Base-by-base conservation (phyloP, 345 rosid species). In the Populus nigra region DNA sequence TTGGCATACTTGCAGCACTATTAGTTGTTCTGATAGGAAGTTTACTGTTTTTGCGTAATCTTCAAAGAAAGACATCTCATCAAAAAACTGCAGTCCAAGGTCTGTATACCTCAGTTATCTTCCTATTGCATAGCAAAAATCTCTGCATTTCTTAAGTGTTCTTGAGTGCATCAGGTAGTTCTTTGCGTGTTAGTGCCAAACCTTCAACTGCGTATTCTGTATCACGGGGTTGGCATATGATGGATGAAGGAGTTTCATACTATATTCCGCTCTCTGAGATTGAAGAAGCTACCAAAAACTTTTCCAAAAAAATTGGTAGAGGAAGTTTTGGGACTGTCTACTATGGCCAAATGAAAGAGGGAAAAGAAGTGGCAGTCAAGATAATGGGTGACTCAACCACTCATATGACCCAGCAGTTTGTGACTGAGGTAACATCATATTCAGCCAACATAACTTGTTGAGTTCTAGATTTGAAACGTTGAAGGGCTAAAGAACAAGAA, bases 321-420 rank as follows among this genome's bases (percentile, higher is more conserved):
- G 99, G 99, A 83, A 96, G 98, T 81, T 94, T 94, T 63, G 98
- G 99, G 25, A 89, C 88, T 73, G 98, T 96, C 23, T 96, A 83
- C 88, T 88, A 96, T 79, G 99, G 98, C 29, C 89, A 87, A 86
- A 91, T 94, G 99, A 90, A 89, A 87, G 97, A 94, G 68, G 97
- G 97, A 53, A 96, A 94, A 80, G 99, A 96, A 83, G 86, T 96
- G 38, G 98, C 98, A 22, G 98, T 94, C 63, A 96, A 96, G 88
- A 83, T 88, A 68, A 96, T 92, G 81, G 89, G 88, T 18, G 99
- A 92, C 80, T 78, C 90, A 65, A 88, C 92, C 65, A 90, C 84
- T 79, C 77, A 91, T 68, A 79, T 87, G 74, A 88, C 88, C 65
- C 87, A 88, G 81, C 99, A 96, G 80, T 96, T 96, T 86, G 97